A percentile compares a stretch with the other conserved stretches of the same genome.
Evolutionary conservation across 2,329 filamentous ascomycete species (phyloP).

Genomic region (Helicocarpus griseus): DNA sequence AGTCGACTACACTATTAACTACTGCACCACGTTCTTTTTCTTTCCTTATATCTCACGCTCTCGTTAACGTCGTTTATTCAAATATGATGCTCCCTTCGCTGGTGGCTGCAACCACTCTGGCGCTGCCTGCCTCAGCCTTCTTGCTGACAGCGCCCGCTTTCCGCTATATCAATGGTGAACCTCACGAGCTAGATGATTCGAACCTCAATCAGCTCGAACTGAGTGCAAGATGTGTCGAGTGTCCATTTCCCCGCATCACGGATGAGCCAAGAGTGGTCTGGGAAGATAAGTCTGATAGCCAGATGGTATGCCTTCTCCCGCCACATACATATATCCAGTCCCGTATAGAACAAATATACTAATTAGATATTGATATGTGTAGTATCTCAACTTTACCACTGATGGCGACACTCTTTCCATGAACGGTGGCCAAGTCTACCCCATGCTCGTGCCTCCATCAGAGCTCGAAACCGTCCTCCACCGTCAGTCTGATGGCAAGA

Average conservation of each 20-base stretch:
- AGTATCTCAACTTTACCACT: conserved; percentile 29
- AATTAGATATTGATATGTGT: background rate
- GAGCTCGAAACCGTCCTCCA: conserved; percentile 26
- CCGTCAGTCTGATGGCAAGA: conserved; percentile 25
- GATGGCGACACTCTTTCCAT: conserved; percentile 26
- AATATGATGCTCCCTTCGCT: conserved; percentile 29
- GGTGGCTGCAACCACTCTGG: conserved; percentile 24
- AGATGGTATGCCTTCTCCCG: conserved; percentile 23
- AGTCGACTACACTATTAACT: no score
- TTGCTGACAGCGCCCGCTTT: conserved; percentile 19
- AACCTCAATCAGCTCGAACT: conserved; percentile 23
- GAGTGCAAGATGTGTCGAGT: conserved; percentile 24
- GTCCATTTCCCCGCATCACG: conserved; percentile 26
- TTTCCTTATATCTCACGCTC: background rate
- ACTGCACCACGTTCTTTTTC: background rate
- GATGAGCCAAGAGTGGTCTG: conserved; percentile 21
- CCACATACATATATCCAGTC: background rate
- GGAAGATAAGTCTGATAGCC: conserved; percentile 26
- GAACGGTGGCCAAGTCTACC: conserved; percentile 32
- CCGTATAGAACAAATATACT: background rate
- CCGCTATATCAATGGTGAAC: background rate
- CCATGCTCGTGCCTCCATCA: conserved; percentile 21
- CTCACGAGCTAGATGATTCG: conserved; percentile 16
- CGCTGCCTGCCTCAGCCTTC: conserved; percentile 27
- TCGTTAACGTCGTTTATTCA: conserved; percentile 5